phyloP scores from a whole-genome alignment of 2,329 filamentous ascomycete genomes.

The Cladorrhinum sp. region DNA sequence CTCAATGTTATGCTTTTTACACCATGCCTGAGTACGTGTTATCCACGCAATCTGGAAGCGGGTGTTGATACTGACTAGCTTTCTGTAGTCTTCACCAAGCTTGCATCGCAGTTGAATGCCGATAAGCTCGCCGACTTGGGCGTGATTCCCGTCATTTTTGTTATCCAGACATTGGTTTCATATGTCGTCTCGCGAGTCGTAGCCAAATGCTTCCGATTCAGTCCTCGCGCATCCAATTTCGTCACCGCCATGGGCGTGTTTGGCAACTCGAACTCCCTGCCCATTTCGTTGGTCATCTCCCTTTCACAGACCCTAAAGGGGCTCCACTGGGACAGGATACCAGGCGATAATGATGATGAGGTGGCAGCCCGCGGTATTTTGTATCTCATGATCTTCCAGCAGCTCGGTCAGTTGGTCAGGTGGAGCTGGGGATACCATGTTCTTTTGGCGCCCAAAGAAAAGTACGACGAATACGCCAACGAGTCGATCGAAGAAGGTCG shows the following conservation, averaged over 20 bases:
- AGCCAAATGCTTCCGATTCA: conserved; percentile 73
- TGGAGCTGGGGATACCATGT: conserved; percentile 99
- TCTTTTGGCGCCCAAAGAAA: conserved; percentile 78
- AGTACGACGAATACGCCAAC: conserved; percentile 62
- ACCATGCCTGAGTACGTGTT: conserved; percentile 78
- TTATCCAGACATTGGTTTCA: conserved; percentile 82
- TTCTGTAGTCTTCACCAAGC: conserved; percentile 82
- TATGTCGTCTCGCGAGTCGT: conserved; percentile 72
- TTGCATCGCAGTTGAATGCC: conserved; percentile 89
- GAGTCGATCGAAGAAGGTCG: conserved; percentile 56
- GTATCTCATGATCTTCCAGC: conserved; percentile 95
- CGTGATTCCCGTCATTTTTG: conserved; percentile 92
- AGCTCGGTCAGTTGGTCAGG: conserved; percentile 87
- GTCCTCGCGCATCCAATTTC: conserved; percentile 85
- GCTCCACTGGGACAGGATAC: conserved; percentile 88
- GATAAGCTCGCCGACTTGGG: conserved; percentile 86
- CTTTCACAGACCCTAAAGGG: conserved; percentile 88
- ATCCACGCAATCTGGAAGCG: neutral
- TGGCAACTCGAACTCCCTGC: conserved; percentile 96
- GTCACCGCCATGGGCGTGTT: conserved; percentile 93
- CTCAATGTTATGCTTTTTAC: conserved; percentile 96
- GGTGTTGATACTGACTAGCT: neutral
- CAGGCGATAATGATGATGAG: conserved; percentile 91
- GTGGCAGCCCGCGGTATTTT: conserved; percentile 91
- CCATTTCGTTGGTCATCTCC: conserved; percentile 92